Evolutionary conservation across 495 filamentous ascomycete species (phyloP), one percentile per base, ranked within the genome.

Genomic region (Penicillium crystallinum): DNA sequence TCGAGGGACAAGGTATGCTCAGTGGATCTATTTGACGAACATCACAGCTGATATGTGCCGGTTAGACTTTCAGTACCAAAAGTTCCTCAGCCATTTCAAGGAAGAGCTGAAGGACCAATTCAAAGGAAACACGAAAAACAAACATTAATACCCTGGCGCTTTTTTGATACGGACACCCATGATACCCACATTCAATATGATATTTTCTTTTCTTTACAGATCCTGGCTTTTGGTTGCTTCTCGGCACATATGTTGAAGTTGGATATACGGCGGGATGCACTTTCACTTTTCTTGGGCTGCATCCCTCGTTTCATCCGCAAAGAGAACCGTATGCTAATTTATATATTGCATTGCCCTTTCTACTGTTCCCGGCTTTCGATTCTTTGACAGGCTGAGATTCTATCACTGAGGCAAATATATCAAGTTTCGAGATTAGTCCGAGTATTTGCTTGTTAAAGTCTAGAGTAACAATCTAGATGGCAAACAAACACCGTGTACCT

Each of bases 21-120:
- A 12, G 18, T 7, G 4, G 2, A n/a, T 11, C 31, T 15, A 56
- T 31, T 39, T 45, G 46, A 27, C 15, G 53, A n/a, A 45, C 45
- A 17, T 23, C 33, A 31, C 53, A 55, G 45, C 58, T 51, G 51
- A 63, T 48, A 29, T 14, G 36, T 53, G 15, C 18, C 49, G 52
- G 12, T 43, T 64, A 70, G 61, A 55, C 48, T 57, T 59, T 25
- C 48, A 51, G 36, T 12, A 63, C 44, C 72, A 63, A 56, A 61
- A 71, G 40, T 86, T 85, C 56, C 18, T 82, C 9, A 52, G 71
- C 27, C 74, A 78, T 51, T 85, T 81, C 63, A 68, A 74, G 48
- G 80, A 85, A 51, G 82, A 85, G 58, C 66, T 85, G 43, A 79
- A 77, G 58, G 73, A 83, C 39, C 79, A 82, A 49, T 64, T 81